Evolutionary conservation across 257 asterid species (phyloP), one percentile per base, ranked within the genome.

Genomic region (Solanum habrochaites): DNA sequence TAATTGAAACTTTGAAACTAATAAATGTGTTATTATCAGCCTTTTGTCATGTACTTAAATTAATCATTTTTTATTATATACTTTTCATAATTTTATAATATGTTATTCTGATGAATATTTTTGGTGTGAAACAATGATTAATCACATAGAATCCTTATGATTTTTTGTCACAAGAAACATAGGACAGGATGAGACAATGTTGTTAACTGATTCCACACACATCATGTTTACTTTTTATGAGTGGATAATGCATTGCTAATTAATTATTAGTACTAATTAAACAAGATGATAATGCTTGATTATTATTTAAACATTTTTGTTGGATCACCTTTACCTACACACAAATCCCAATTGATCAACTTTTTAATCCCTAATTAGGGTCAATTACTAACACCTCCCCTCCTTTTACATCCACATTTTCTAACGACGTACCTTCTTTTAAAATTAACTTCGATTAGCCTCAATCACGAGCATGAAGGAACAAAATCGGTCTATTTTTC

Each of bases 121-220:
- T 18, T 49, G 12, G 69, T 49, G 11, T 18, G 29, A 81, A 81
- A 49, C 69, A 27, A 37, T 62, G 83, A 43, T 18, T 83, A 69
- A 56, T 67, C 70, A 56, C n/a, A 78, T 23, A 5, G 52, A 16
- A 67, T 85, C 84, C 25, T 27, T 13, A 21, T 37, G 62, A 85
- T 45, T n/a, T 64, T 42, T 69, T 85, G 90, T 85, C 88, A 64
- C 43, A 47, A 49, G 35, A 42, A 78, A 20, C 82, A 35, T 80
- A 85, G 52, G 86, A 77, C 73, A 85, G 8, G 72, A 66, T 66
- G 35, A 49, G 42, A 3, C 58, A 66, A 47, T 47, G 56, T 43
- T 37, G 71, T 20, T 77, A 75, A 88, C 73, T 32, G 86, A 75
- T 85, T 88, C 69, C 85, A 81, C 11, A n/a, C 45, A 81, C 85